Evolutionary conservation across 2,329 filamentous ascomycete species (phyloP), one percentile per base, ranked within the genome.

Genomic region (Aspergillus brunneoviolaceus): DNA sequence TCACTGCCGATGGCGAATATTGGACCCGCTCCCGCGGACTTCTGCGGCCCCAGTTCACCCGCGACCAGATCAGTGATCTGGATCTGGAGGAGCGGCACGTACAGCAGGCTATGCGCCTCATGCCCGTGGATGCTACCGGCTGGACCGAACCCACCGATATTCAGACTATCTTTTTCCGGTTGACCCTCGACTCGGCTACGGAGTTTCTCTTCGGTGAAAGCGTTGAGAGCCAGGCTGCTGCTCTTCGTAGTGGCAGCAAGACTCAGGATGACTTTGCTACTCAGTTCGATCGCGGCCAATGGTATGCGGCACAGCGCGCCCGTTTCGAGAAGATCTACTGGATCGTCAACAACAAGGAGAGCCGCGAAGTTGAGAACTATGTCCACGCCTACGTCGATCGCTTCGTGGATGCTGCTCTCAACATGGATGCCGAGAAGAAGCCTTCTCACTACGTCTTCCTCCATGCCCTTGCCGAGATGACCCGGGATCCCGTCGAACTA

Each of bases 1-100:
- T 74, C 76, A 89, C 88, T 2, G 92, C 90, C 1, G 92, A 96
- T 72, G 89, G 89, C 12, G 80, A 87, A 27, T 77, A 83, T 55
- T 96, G 93, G 93, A 89, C 92, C 66, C 83, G 84, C 58, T 92
- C 88, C 55, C 84, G 93, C n/a, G 87, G 91, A 65, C 81, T 96
- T 61, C 87, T 97, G 63, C 84, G 92, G 2, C 92, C 93, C 0
- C 91, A 96, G 70, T 96, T 96, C 75, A 87, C 92, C 70, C 89
- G 89, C 68, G 90, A 96, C 70, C 89, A 92, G 21, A 85, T 96
- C 39, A 89, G 88, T 64, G 91, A 96, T 74, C 78, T 96, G 61
- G 83, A 91, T 55, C 87, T 89, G 60, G 93, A 96, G 71, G 93
- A 96, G 77, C 80, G 82, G 23, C 92, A 96, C 71, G 84, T 93